Conservation (phyloP, 2,329 filamentous ascomycete species). For the Huntiella omanensis region DNA sequence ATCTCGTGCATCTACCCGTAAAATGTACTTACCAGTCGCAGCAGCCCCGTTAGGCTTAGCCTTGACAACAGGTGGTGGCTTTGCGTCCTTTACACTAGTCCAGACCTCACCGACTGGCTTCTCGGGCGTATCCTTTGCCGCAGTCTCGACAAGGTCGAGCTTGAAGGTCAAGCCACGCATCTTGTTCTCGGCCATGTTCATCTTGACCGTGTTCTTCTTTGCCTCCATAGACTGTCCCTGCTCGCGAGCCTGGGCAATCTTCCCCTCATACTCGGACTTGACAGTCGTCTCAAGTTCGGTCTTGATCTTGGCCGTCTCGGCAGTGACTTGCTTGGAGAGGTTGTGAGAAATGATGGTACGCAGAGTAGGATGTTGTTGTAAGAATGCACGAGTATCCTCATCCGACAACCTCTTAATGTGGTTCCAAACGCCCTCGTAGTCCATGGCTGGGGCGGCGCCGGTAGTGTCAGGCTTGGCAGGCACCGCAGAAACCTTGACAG, state of each 20-base stretch:
- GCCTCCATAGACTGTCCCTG: constrained; percentile 53
- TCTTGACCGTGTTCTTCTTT: constrained; percentile 54
- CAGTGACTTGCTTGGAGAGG: constrained; percentile 51
- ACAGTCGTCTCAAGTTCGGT: constrained; percentile 30
- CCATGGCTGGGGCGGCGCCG: constrained; percentile 17
- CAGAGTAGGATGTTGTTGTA: constrained; percentile 36
- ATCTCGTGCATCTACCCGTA: background rate
- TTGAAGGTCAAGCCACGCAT: constrained; percentile 47
- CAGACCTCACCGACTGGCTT: constrained; percentile 74
- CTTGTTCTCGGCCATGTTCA: constrained; percentile 64
- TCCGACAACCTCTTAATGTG: constrained; percentile 21
- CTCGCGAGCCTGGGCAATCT: constrained; percentile 34
- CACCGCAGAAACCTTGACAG: constrained; percentile 15
- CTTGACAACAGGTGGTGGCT: constrained; percentile 11
- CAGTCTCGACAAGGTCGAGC: constrained; percentile 59
- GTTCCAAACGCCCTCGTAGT: constrained; percentile 8
- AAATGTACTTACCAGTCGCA: background rate
- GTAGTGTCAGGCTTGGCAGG: constrained; percentile 19
- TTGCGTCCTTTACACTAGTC: constrained; percentile 20
- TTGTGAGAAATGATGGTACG: constrained; percentile 41
- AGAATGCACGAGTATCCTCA: constrained; percentile 35
- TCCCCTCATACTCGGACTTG: constrained; percentile 32
- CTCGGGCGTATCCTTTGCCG: constrained; percentile 69
- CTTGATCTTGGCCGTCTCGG: constrained; percentile 41
- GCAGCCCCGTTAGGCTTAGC: background rate